Conservation (phyloP, 2,329 filamentous ascomycete species). For the Verticillium klebahnii region DNA sequence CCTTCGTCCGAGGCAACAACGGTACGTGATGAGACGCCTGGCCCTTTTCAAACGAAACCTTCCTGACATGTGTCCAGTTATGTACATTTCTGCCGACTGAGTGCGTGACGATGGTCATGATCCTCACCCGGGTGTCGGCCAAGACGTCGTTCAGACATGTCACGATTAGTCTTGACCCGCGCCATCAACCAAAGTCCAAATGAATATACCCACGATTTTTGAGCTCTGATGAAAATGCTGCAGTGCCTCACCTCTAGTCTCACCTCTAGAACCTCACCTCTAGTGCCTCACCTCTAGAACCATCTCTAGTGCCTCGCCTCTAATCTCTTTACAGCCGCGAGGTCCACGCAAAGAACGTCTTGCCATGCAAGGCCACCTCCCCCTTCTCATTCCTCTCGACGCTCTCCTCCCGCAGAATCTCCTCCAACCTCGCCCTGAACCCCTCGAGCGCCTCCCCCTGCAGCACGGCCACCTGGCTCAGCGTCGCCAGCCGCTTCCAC, state of each 20-base stretch:
- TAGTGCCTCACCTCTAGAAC: not conserved
- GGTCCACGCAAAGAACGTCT: constrained; percentile 62
- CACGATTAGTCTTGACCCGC: constrained; percentile 1
- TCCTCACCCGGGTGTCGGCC: not conserved
- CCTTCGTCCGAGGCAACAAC: constrained; percentile 94
- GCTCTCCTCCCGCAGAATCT: constrained; percentile 46
- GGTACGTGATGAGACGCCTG: constrained; percentile 45
- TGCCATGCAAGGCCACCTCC: constrained; percentile 59
- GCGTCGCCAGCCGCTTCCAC: constrained; percentile 60
- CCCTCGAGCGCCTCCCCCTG: constrained; percentile 42
- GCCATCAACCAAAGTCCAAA: constrained; percentile 5
- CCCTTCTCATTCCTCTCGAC: constrained; percentile 56
- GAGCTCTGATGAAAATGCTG: not conserved
- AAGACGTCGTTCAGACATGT: not conserved
- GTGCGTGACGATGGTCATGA: not conserved
- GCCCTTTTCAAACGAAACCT: not conserved
- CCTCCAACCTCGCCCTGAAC: constrained; percentile 46
- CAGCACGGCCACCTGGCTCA: constrained; percentile 64
- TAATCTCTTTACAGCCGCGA: constrained; percentile 29
- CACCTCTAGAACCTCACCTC: not conserved
- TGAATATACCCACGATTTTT: constrained; percentile 10
- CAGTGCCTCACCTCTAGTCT: not conserved
- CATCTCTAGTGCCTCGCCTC: not conserved
- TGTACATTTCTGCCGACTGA: constrained; percentile 65
- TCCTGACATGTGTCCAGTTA: constrained; percentile 41